Evolutionary conservation across 2,329 filamentous ascomycete genomes (phyloP).

Genomic region (Botryotinia calthae): DNA sequence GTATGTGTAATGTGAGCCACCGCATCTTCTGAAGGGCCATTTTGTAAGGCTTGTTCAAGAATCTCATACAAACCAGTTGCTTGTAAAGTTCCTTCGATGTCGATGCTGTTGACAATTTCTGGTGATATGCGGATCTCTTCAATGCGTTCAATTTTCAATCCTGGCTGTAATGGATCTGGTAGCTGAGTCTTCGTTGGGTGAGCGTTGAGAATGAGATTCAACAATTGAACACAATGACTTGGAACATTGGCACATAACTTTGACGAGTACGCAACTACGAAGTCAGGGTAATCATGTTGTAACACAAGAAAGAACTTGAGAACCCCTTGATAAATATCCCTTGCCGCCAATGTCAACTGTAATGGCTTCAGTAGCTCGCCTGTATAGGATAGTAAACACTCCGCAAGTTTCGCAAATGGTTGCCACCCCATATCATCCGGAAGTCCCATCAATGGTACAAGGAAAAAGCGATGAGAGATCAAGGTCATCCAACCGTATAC

Average conservation of each 20-base stretch:
- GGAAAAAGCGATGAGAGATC: conserved; percentile 79
- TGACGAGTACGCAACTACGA: conserved; percentile 82
- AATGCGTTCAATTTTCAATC: conserved; percentile 72
- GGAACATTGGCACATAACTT: conserved; percentile 79
- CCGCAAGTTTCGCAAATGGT: conserved; percentile 69
- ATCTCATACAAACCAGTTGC: conserved; percentile 56
- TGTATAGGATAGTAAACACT: conserved; percentile 69
- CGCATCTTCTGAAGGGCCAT: conserved; percentile 66
- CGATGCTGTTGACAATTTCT: conserved; percentile 61
- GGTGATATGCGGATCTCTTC: conserved; percentile 72
- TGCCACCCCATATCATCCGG: conserved; percentile 71
- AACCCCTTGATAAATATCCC: conserved; percentile 80
- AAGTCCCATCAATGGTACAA: conserved; percentile 72
- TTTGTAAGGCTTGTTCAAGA: conserved; percentile 57
- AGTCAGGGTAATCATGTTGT: conserved; percentile 93
- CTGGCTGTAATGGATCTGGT: conserved; percentile 69
- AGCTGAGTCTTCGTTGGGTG: conserved; percentile 70
- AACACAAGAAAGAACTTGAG: conserved; percentile 80
- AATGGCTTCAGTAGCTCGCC: conserved; percentile 76
- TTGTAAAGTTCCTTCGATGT: conserved; percentile 52
- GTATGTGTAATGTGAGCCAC: conserved; percentile 74
- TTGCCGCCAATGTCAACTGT: conserved; percentile 65
- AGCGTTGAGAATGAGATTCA: conserved; percentile 84
- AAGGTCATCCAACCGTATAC: conserved; percentile 81
- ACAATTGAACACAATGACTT: conserved; percentile 78